Evolutionary conservation across 2,329 filamentous ascomycete species (phyloP).

Genomic region (Remersonia thermophila): DNA sequence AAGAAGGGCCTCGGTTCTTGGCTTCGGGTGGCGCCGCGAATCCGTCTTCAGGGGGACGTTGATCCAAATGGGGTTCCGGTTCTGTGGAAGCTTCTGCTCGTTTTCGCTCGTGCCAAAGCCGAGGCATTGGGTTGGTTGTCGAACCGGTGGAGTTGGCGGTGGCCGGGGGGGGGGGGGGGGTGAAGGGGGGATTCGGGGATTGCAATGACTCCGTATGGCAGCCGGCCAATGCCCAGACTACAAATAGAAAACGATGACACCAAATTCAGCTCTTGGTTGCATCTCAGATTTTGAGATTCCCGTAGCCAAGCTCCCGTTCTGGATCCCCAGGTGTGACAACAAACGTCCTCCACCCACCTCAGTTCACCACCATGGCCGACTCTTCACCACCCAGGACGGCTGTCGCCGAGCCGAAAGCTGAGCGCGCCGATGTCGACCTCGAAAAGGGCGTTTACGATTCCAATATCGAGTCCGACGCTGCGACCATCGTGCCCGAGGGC

Average conservation of each 20-base stretch:
- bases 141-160: not conserved
- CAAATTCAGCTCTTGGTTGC: not conserved
- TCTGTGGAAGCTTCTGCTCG: not conserved
- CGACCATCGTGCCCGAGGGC: constrained; percentile 8
- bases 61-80: too few relatives aligned
- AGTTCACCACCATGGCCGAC: not conserved
- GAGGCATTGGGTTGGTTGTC: not conserved
- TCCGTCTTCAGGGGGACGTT: not conserved
- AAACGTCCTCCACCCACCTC: not conserved
- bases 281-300: not conserved
- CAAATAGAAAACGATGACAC: constrained; percentile 1
- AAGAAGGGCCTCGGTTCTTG: not conserved
- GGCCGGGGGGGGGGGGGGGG: constrained; percentile 2
- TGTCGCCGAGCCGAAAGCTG: not conserved
- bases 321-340: constrained; percentile 1
- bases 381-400: too few relatives aligned
- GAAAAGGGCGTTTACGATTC: constrained; percentile 10
- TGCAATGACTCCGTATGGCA: not conserved
- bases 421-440: constrained; percentile 9
- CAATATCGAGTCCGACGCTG: constrained; percentile 10
- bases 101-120: constrained; percentile 1
- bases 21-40: constrained; percentile 5
- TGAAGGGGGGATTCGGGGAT: too few relatives aligned
- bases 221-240: not conserved
- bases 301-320: constrained; percentile 3